These are phyloP conservation scores for Corchorus olitorius DNA, from an alignment of 345 rosid species.

Conservation along the genomic window DNA sequence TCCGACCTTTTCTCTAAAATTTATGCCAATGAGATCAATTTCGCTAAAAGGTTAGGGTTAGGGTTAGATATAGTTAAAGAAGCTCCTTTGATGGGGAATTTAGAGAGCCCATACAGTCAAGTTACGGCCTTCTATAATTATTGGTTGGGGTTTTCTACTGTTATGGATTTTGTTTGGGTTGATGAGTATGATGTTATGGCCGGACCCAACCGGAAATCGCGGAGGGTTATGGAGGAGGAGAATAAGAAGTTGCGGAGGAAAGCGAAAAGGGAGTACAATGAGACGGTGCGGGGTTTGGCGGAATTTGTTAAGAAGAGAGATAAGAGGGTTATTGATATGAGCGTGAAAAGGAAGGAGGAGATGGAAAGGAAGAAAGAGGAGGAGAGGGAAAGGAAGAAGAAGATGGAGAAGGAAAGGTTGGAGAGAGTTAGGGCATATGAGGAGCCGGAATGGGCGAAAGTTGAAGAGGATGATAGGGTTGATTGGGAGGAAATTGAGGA, in stretches of 20 bases:
- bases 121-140: constrained; percentile 84
- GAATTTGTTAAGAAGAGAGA: constrained; percentile 93
- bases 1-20: constrained; percentile 69
- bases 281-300: constrained; percentile 77
- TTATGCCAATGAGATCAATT: constrained; percentile 62
- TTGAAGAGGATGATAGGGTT: constrained; percentile 47
- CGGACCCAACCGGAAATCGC: constrained; percentile 67
- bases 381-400: constrained; percentile 66
- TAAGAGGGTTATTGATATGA: constrained; percentile 84
- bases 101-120: constrained; percentile 70
- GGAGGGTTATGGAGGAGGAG: constrained; percentile 94
- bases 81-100: constrained; percentile 88
- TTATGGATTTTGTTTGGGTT: constrained; percentile 90
- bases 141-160: constrained; percentile 81
- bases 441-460: constrained; percentile 73
- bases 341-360: constrained; percentile 66
- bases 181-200: constrained; percentile 75
- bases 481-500: constrained; percentile 42
- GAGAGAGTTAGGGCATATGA: constrained; percentile 53
- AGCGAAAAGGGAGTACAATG: constrained; percentile 79
- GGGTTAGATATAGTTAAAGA: constrained; percentile 57
- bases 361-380: constrained; percentile 60
- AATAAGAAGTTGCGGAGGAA: constrained; percentile 89
- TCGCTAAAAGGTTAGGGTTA: constrained; percentile 60
- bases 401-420: constrained; percentile 67